Conservation (phyloP, 805 yeast species). For the Candida taoyuanica region DNA sequence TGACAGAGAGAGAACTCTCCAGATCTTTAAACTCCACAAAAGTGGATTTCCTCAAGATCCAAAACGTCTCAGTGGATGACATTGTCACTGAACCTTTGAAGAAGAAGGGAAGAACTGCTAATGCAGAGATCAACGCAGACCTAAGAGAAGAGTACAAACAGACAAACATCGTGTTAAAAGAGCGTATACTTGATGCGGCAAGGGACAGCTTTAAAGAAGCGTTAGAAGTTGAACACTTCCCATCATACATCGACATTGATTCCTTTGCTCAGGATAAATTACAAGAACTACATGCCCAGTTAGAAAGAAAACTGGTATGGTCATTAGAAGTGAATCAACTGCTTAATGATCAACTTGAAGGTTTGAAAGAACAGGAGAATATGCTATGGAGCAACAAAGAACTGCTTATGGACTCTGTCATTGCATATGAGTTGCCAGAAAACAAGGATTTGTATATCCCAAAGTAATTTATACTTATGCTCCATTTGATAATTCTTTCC, state of each 20-base stretch:
- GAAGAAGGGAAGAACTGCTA: slow-evolving; percentile 26
- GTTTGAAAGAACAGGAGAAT: slow-evolving; percentile 31
- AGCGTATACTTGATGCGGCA: slow-evolving; percentile 5
- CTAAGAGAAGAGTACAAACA: slow-evolving; percentile 19
- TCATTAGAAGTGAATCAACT: slow-evolving; percentile 35
- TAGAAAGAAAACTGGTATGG: slow-evolving; percentile 34
- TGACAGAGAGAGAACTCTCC: slow-evolving; percentile 12
- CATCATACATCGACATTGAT: slow-evolving; percentile 17
- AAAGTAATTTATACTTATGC: no score
- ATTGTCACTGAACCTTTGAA: slow-evolving; percentile 24
- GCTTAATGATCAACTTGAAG: slow-evolving; percentile 29
- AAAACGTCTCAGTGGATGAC: slow-evolving; percentile 23
- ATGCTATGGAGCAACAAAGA: slow-evolving; percentile 38
- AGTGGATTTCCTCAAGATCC: slow-evolving; percentile 23
- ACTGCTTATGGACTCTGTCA: slow-evolving; percentile 38
- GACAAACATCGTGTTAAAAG: slow-evolving; percentile 9
- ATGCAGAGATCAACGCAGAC: slow-evolving; percentile 23
- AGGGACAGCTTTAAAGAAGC: slow-evolving; percentile 6
- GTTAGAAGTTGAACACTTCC: slow-evolving; percentile 17
- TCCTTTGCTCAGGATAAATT: slow-evolving; percentile 10
- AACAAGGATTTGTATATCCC: slow-evolving; percentile 5
- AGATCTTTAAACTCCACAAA: slow-evolving; percentile 9
- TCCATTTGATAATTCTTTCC: no score
- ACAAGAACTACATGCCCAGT: slow-evolving; percentile 24
- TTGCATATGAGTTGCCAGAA: slow-evolving; percentile 28